phyloP scores from a whole-genome alignment of 2,329 filamentous ascomycete genomes.

The Penicillium paneum region DNA sequence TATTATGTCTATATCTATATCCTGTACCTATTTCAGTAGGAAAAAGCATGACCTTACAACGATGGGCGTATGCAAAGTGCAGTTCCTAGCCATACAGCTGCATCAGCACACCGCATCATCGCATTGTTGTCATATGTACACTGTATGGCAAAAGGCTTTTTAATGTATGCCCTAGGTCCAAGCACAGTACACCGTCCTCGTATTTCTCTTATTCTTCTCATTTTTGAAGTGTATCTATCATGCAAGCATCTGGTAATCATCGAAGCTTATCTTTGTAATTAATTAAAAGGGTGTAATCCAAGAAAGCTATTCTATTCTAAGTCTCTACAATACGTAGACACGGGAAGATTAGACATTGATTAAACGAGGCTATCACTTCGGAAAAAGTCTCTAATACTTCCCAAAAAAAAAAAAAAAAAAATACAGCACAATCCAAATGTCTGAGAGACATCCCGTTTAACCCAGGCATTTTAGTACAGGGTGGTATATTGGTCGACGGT shows the following conservation, averaged over 20 bases:
- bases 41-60: not conserved
- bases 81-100: not conserved
- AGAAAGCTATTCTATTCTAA: not conserved
- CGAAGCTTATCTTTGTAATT: not conserved
- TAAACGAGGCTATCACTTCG: not conserved
- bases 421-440: not conserved
- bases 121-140: not conserved
- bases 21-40: not conserved
- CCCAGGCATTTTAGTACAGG: not conserved
- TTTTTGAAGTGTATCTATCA: not conserved
- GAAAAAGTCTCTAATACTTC: not conserved
- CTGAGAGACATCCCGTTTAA: not conserved
- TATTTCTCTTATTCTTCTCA: not conserved
- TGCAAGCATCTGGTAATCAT: not conserved
- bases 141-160: not conserved
- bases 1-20: too few relatives aligned
- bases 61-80: not conserved
- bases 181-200: not conserved
- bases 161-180: not conserved
- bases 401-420: not conserved
- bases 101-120: not conserved
- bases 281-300: not conserved
- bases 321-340: not conserved
- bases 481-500: not conserved
- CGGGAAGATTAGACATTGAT: not conserved